Percentiles rank a stretch among this genome's conserved stretches.
phyloP scores from a whole-genome alignment of 176 grass and related monocot species.

The Aegilops umbellulata region DNA sequence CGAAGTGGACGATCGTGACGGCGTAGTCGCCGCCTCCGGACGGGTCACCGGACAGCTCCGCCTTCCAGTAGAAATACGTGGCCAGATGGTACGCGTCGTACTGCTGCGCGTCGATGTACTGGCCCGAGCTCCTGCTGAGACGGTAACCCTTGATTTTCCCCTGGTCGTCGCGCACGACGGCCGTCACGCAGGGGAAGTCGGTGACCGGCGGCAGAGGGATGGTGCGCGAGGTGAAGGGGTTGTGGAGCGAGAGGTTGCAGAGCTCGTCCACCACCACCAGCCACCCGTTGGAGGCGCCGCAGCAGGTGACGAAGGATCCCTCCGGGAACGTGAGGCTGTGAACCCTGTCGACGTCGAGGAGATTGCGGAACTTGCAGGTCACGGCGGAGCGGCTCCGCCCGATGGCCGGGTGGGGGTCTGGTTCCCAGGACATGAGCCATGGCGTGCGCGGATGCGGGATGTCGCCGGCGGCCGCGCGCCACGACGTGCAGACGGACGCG shows the following conservation, averaged over 20 bases:
- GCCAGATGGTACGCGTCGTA: neutral
- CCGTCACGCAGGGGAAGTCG: neutral
- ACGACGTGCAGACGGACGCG: conserved; percentile 8
- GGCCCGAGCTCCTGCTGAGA: neutral
- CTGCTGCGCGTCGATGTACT: neutral
- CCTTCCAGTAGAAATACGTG: conserved; percentile 26
- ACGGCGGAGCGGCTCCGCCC: neutral
- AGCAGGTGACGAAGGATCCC: neutral
- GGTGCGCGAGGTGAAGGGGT: neutral
- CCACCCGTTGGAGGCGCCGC: conserved; percentile 1
- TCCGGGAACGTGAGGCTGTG: neutral
- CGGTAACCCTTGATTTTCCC: neutral
- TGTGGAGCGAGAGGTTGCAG: neutral
- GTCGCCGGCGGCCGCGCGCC: neutral
- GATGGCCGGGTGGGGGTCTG: neutral
- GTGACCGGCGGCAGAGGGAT: neutral
- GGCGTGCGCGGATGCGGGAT: neutral
- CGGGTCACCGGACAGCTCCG: conserved; percentile 19
- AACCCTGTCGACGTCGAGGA: neutral
- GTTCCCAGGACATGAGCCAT: conserved; percentile 23
- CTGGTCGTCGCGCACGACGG: neutral
- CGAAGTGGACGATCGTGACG: neutral
- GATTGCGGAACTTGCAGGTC: neutral
- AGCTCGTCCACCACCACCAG: neutral
- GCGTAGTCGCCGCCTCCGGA: neutral